Base-by-base conservation (phyloP, 805 yeast species). In the Sugiyamaella mastotermitis region DNA sequence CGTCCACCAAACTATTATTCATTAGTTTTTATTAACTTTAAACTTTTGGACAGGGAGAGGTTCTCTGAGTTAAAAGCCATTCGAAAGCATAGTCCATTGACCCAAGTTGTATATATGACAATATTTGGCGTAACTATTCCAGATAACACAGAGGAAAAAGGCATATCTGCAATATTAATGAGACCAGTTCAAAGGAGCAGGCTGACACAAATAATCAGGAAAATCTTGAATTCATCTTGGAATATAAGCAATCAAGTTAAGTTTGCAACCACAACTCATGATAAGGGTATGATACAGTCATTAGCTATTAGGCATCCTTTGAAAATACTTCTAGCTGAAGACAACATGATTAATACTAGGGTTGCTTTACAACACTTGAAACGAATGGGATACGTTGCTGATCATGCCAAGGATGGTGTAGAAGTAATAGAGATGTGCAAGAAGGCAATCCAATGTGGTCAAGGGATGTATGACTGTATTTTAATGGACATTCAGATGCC, bases 401-500 rank as follows among this genome's bases (percentile, higher is more conserved):
- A 71, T 33, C 72, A 71, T 40, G 76, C 75, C 19, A 66, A 68
- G 43, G 76, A 71, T 41, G 76, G 76, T 0, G 62, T 66, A 9
- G 72, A 65, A 33, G 75, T 58, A 1, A 35, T 71, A 17, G 66
- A 62, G 19, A 61, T 50, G 44, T 58, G 63, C 41, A 54, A 33
- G 8, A 34, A 48, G 20, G 52, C 56, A 30, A 41, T 58, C 3
- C 42, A 52, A 14, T 50, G 50, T 1, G 53, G 53, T 3, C 60
- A 62, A n/a, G 55, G 60, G 16, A 58, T 56, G 50, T 74, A 72
- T 49, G 78, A 74, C 45, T 61, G 71, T 33, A 65, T 73, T 9
- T 58, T 74, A 34, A 73, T 74, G 78, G 79, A 74, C 48, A 68
- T 73, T 15, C 76, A 71, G 42, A 71, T 72, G 76, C 77, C 76